Conservation (phyloP, 2,329 filamentous ascomycete genomes). For the Huntiella savannae region DNA sequence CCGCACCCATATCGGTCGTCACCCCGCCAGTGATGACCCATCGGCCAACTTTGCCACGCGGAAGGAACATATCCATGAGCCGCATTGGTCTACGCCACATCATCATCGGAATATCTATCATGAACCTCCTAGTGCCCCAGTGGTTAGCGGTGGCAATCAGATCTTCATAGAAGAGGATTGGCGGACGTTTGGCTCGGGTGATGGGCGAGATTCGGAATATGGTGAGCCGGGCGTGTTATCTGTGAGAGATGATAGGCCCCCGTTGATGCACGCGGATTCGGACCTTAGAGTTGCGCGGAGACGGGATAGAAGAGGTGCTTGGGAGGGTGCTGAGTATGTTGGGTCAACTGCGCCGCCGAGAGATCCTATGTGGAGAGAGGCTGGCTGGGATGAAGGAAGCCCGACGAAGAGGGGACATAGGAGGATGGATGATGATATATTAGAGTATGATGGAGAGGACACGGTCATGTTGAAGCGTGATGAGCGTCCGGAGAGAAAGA, state of each 20-base stretch:
- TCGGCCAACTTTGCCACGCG: no score
- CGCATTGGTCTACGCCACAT: no score
- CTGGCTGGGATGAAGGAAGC: not conserved
- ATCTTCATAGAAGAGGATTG: no score
- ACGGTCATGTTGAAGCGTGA: not conserved
- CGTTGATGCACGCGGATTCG: not conserved
- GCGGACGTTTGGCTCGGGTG: no score
- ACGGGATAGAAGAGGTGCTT: not conserved
- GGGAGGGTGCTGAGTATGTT: not conserved
- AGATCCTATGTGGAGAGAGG: not conserved
- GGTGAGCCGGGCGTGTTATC: not conserved
- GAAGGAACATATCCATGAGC: no score
- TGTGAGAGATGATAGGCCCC: not conserved
- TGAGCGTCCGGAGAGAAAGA: not conserved
- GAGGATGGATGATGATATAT: no score
- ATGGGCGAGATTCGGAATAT: not conserved
- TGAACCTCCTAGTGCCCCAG: no score
- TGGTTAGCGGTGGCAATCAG: no score
- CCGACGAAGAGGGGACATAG: not conserved
- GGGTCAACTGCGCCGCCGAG: not conserved
- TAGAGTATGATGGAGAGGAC: not conserved
- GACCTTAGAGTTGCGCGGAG: not conserved
- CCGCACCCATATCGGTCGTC: no score
- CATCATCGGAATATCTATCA: no score
- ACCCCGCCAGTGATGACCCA: no score